These are phyloP conservation scores for Sphagnum fallax DNA, from an alignment of 228 moss, liverwort and hornwort species.

Conservation along the genomic window DNA sequence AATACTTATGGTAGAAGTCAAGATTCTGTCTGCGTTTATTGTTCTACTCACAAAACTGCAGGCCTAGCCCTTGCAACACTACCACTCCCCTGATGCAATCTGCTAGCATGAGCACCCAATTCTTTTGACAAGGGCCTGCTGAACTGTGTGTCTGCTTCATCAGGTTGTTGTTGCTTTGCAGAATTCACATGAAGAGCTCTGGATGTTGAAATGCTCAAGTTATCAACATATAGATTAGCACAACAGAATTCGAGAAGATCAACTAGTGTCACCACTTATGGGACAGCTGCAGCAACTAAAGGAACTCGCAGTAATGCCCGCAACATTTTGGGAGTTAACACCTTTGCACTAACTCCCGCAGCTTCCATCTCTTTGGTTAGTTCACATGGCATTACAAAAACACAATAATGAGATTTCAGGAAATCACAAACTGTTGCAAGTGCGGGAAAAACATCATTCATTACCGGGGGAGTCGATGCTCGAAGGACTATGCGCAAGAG, in stretches of 20 bases:
- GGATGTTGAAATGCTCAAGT: too few species aligned
- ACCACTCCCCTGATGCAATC: conserved; percentile 13
- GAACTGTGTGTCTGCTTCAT: conserved; percentile 1
- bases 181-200: too few species aligned
- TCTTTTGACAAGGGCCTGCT: conserved; percentile 6
- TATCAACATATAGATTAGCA: conserved; percentile 39
- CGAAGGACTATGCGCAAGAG: too few species aligned
- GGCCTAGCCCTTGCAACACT: conserved; percentile 8
- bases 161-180: too few species aligned
- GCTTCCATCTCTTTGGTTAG: conserved; percentile 77
- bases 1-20: conserved; percentile 15
- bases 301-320: conserved; percentile 57
- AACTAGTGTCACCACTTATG: conserved; percentile 67
- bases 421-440: conserved; percentile 79
- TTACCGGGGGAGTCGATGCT: too few species aligned
- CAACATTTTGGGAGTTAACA: conserved; percentile 79
- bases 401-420: conserved; percentile 73
- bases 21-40: conserved; percentile 9
- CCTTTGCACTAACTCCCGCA: conserved; percentile 67
- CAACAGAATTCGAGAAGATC: conserved; percentile 86
- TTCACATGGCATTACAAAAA: conserved; percentile 81
- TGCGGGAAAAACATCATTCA: too few species aligned
- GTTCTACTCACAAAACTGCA: conserved; percentile 11
- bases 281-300: conserved; percentile 65
- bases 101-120: conserved; percentile 5